phyloP scores from a whole-genome alignment of 2,329 filamentous ascomycete species.

The Ploettnerulaceae sp. region DNA sequence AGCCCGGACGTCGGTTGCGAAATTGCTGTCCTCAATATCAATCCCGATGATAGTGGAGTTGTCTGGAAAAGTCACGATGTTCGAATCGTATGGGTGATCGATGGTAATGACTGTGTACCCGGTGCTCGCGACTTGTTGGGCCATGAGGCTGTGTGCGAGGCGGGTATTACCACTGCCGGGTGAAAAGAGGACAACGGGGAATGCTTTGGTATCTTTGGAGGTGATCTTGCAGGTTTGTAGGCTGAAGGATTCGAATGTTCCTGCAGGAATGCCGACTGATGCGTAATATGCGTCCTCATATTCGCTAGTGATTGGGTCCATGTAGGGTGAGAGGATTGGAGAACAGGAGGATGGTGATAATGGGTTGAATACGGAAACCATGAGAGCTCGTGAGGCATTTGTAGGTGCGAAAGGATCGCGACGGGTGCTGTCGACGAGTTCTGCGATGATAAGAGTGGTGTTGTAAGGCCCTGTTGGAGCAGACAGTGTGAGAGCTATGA shows the following conservation, averaged over 20 bases:
- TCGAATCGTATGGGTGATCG: constrained; percentile 36
- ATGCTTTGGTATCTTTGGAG: not conserved
- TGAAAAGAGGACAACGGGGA: constrained; percentile 35
- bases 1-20: constrained; percentile 19
- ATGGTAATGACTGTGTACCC: constrained; percentile 36
- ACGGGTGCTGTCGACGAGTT: constrained; percentile 25
- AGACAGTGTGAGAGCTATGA: constrained; percentile 3
- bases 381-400: constrained; percentile 22
- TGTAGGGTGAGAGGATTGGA: constrained; percentile 23
- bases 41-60: constrained; percentile 16
- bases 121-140: constrained; percentile 33
- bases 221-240: constrained; percentile 21
- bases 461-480: constrained; percentile 17
- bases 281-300: constrained; percentile 21
- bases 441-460: constrained; percentile 14
- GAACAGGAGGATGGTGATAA: constrained; percentile 14
- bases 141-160: constrained; percentile 32
- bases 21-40: constrained; percentile 17
- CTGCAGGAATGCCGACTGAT: constrained; percentile 27
- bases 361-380: constrained; percentile 32
- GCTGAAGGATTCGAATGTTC: constrained; percentile 28
- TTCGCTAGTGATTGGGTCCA: constrained; percentile 31
- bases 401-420: constrained; percentile 30
- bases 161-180: constrained; percentile 30
- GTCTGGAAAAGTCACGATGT: constrained; percentile 35